Evolutionary conservation across 352 stramenopile genomes (phyloP).

Genomic region (Globisporangium rhizosaccharum): DNA sequence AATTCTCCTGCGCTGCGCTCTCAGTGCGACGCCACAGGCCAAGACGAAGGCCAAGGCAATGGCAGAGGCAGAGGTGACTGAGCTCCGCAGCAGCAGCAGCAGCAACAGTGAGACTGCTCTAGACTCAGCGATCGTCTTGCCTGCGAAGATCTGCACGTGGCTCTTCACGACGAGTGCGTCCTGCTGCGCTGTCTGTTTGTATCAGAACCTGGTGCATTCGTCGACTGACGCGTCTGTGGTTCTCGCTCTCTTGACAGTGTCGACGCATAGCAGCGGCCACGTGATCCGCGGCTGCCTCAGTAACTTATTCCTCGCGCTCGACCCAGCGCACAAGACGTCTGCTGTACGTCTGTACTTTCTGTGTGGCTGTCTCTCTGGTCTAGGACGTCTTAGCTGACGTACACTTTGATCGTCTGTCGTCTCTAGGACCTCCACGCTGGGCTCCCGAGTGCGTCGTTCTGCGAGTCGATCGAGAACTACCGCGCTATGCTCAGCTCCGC

Average conservation of each 20-base stretch:
- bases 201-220: too few relatives aligned
- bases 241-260: conserved; percentile 38
- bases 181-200: background rate
- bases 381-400: background rate
- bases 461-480: conserved; percentile 48
- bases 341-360: conserved; percentile 7
- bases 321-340: conserved; percentile 1
- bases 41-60: too few relatives aligned
- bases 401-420: background rate
- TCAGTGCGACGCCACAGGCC: conserved; percentile 16
- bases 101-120: background rate
- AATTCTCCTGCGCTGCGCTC: conserved; percentile 51
- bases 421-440: conserved; percentile 35
- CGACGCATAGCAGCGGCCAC: conserved; percentile 57
- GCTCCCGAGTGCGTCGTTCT: conserved; percentile 45
- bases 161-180: conserved; percentile 75
- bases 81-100: background rate
- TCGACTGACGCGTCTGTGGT: too few relatives aligned
- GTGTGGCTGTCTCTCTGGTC: background rate
- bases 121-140: conserved; percentile 20
- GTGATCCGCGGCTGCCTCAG: conserved; percentile 66
- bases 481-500: conserved; percentile 23
- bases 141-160: conserved; percentile 60
- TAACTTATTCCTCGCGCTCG: conserved; percentile 57
- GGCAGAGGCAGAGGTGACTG: background rate